Base-by-base conservation (phyloP, 2,329 filamentous ascomycete genomes). In the Cordyceps fumosorosea region DNA sequence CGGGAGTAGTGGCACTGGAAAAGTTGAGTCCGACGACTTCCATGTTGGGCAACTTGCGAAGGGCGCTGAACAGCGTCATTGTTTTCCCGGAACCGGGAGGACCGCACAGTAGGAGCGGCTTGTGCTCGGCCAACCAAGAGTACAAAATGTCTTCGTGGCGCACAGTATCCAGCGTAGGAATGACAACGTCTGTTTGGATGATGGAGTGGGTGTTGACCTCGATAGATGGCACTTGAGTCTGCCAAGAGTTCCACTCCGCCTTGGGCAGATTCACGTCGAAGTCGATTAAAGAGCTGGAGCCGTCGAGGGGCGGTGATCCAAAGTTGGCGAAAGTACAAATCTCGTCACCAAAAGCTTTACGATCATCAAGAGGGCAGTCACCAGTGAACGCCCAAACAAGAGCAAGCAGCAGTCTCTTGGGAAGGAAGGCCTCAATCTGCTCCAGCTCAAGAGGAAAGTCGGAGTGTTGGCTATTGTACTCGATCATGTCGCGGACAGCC, bases 1-100 rank as follows among this genome's bases (percentile, higher is more conserved):
- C 96, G 0, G 95, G 96, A 0, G 95, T 99, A 0, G 96, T 99
- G 1, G 95, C 96, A 69, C 95, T 99, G 5, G 96, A 99, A 75
- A 99, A 99, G 77, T 99, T 99, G 73, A 99, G 90, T 55, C 95
- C 95, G 37, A 99, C 96, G 63, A 97, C 92, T 76, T 99, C 95
- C 93, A 99, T 97, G 73, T 97, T 97, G 3, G 93, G 93, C 63
- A 99, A 81, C 76, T 99, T 99, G 66, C 95, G 89, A 60, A 99
- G 85, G 40, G 95, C 95, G 73, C 93, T 97, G 80, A 99, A 99
- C 14, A 99, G 81, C 12, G 95, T 99, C 95, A 99, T 99, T 5
- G 95, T 99, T 80, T 99, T 99, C 81, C 95, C 95, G 57, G 95
- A 99, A 79, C 95, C 95, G 63, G 95, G 95, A 72, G 95, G 96